phyloP scores from a whole-genome alignment of 1,284 basidiomycete genomes.

The Coniophora puteana region DNA sequence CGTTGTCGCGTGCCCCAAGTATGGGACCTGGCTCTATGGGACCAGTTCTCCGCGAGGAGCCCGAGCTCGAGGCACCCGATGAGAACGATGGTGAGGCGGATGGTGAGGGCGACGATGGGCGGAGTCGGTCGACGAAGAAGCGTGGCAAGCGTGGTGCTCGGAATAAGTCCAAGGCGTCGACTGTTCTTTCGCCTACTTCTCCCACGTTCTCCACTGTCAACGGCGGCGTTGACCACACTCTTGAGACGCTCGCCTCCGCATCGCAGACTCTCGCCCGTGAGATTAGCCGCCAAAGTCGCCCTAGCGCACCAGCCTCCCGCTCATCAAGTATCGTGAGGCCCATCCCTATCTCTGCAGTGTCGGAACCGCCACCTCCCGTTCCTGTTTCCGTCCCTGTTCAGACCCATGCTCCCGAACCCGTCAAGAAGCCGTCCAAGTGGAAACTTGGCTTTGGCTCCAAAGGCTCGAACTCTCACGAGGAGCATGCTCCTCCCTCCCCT shows the following conservation, averaged over 20 bases:
- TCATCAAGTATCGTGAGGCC: slow-evolving; percentile 14
- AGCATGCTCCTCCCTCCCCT: slow-evolving; percentile 33
- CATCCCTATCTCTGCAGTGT: slow-evolving; percentile 6
- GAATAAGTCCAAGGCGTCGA: slow-evolving; percentile 64
- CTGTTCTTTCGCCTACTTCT: slow-evolving; percentile 22
- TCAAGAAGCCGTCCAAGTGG: slow-evolving; percentile 79
- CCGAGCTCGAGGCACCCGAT: slow-evolving; percentile 33
- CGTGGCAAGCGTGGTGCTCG: slow-evolving; percentile 77
- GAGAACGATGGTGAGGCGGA: slow-evolving; percentile 31
- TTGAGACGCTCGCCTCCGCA: slow-evolving; percentile 72
- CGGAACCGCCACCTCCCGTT: slow-evolving; percentile 7
- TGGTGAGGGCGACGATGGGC: slow-evolving; percentile 33
- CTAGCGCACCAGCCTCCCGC: slow-evolving; percentile 18
- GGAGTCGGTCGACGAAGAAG: slow-evolving; percentile 59
- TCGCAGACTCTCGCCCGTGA: slow-evolving; percentile 83
- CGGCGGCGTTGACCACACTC: slow-evolving; percentile 40
- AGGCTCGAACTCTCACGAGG: slow-evolving; percentile 51
- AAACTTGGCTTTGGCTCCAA: slow-evolving; percentile 61
- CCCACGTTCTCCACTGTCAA: slow-evolving; percentile 20
- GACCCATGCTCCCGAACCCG: slow-evolving; percentile 8
- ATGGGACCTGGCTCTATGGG: slow-evolving; percentile 49
- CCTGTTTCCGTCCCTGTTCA: slow-evolving; percentile 9
- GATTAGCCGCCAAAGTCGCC: slow-evolving; percentile 59
- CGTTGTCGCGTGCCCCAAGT: slow-evolving; percentile 58
- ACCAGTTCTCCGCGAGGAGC: slow-evolving; percentile 14